Evolutionary conservation across 345 rosid genomes (phyloP).

Genomic region (Triadica sebifera): DNA sequence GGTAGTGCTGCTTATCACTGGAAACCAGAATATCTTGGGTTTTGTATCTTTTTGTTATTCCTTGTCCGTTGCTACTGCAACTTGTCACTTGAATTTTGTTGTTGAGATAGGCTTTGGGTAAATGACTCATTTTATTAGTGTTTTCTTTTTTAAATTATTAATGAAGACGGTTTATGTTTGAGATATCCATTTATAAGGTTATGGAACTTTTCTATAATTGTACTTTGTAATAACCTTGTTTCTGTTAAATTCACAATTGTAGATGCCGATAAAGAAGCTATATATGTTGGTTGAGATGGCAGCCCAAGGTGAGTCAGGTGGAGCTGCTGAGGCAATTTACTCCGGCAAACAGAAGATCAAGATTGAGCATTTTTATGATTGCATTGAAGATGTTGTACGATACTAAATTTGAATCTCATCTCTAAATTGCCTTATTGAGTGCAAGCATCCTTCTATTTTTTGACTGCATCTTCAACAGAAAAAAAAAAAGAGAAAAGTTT

Average conservation of each 20-base stretch:
- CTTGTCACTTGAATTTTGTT: too few relatives aligned
- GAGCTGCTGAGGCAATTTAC: conserved; percentile 70
- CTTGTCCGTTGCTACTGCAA: too few relatives aligned
- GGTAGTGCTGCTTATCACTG: too few relatives aligned
- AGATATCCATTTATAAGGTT: not conserved
- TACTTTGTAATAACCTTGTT: not conserved
- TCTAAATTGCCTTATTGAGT: not conserved
- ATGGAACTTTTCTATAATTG: not conserved
- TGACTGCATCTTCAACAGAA: not conserved
- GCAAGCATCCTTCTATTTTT: not conserved
- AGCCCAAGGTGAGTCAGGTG: conserved; percentile 83
- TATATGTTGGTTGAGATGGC: conserved; percentile 95
- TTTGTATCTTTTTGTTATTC: too few relatives aligned
- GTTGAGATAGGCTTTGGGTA: too few relatives aligned
- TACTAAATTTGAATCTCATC: conserved; percentile 26
- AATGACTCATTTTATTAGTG: too few relatives aligned
- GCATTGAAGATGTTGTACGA: conserved; percentile 73
- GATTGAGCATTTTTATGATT: conserved; percentile 67
- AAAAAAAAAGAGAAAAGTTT: too few relatives aligned
- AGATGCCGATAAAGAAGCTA: conserved; percentile 78
- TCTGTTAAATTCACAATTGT: conserved; percentile 12
- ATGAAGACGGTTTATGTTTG: not conserved
- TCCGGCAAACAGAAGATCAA: conserved; percentile 68
- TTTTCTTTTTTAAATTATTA: not conserved
- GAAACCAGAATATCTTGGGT: too few relatives aligned